Base-by-base conservation (phyloP, 2,329 filamentous ascomycete species). In the Colletotrichum tropicale region DNA sequence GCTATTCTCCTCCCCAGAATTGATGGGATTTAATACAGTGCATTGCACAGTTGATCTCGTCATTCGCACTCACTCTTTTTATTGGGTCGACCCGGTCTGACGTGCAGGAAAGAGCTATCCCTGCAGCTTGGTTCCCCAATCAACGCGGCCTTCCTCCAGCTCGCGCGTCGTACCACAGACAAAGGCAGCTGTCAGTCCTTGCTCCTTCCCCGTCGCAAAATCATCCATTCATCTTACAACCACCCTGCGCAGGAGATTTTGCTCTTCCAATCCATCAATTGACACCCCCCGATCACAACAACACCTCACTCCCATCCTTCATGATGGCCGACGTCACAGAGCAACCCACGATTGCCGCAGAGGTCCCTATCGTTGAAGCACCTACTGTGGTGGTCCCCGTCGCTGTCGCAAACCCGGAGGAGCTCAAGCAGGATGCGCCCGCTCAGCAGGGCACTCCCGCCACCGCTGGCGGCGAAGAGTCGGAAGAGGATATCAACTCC, bases 401-500 rank as follows among this genome's bases (percentile, higher is more conserved):
- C 58, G 83, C 75, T 32, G 79, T 80, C 56, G 83, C 75, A 66
- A 68, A 72, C 56, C 74, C 21, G 26, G 71, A 75, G 71, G 80
- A 52, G 43, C 43, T 43, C 30, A 58, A 68, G 56, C 74, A 74
- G 58, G 70, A 70, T 67, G 71, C 76, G 75, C 74, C 60, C 8
- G 43, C 60, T 28, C 76, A 71, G 28, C 58, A 75, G 18, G 75
- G 70, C 13, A 74, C 73, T n/a, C 74, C 71, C 34, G 67, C 58
- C 56, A 70, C 60, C 36, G 32, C 32, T 28, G 66, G 38, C n/a
- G 72, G 60, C n/a, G 75, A 74, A 24, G 77, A 70, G 36, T 66
- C 79, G 18, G 87, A 88, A 70, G 85, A 88, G 71, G 88, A 88
- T 77, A 78, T 83, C 79, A 88, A 88, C 74, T 89, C 88, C 28